Evolutionary conservation across 2,329 filamentous ascomycete species (phyloP).

Genomic region (Bipolaris gigantea): DNA sequence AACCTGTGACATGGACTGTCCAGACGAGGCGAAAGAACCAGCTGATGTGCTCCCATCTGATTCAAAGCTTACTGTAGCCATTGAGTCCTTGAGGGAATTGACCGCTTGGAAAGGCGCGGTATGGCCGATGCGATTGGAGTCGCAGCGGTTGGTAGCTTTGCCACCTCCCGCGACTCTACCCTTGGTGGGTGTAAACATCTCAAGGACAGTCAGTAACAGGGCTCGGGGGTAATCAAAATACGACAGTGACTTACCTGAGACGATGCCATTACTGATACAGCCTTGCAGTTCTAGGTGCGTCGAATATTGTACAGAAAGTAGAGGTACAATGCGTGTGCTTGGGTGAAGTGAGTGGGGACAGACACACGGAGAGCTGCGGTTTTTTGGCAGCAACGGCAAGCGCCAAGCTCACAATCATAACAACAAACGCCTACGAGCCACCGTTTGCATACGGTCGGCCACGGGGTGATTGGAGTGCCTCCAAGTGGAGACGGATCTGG

Average conservation of each 20-base stretch:
- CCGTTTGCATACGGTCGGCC: background rate
- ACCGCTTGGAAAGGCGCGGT: constrained; percentile 3
- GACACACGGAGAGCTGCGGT: background rate
- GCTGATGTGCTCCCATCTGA: constrained; percentile 16
- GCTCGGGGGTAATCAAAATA: background rate
- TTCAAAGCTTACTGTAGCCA: constrained; percentile 4
- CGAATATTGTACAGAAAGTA: background rate
- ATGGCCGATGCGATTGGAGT: background rate
- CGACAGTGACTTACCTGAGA: constrained; percentile 14
- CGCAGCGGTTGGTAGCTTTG: background rate
- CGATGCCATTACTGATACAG: constrained; percentile 3
- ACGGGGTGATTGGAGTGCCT: background rate
- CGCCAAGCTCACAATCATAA: constrained; percentile 9
- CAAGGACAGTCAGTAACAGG: constrained; percentile 14
- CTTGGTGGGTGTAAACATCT: constrained; percentile 6
- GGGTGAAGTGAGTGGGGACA: background rate
- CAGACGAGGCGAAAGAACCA: constrained; percentile 13
- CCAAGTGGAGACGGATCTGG: constrained; percentile 1
- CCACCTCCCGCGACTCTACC: constrained; percentile 1
- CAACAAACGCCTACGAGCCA: background rate
- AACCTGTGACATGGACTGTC: constrained; percentile 13
- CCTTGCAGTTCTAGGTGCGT: background rate
- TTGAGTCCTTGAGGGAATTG: constrained; percentile 9
- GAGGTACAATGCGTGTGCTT: background rate
- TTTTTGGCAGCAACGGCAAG: background rate